phyloP scores from a whole-genome alignment of 768 basidiomycete species.

The Boletus barrowsii region DNA sequence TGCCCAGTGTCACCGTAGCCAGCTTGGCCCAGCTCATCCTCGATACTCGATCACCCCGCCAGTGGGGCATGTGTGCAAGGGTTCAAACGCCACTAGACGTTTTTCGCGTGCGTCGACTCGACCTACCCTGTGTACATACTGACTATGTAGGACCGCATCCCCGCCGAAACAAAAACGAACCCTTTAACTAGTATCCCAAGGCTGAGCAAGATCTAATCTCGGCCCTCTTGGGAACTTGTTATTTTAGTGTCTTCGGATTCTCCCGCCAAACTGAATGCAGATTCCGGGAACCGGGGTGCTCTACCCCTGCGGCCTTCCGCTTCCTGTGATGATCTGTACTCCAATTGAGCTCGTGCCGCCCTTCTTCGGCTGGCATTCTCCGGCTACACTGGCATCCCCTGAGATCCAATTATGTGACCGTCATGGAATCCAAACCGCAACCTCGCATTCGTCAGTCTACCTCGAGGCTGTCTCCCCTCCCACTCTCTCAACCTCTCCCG shows the following conservation, averaged over 20 bases:
- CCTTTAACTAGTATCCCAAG: background rate
- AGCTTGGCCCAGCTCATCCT: too few relatives aligned
- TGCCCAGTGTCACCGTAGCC: too few relatives aligned
- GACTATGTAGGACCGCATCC: background rate
- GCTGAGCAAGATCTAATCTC: constrained; percentile 26
- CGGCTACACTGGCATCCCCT: constrained; percentile 10
- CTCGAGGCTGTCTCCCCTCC: constrained; percentile 10
- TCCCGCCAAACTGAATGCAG: constrained; percentile 12
- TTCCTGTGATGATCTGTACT: constrained; percentile 18
- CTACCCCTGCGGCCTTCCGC: constrained; percentile 28
- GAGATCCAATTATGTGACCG: constrained; percentile 1
- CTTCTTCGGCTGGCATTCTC: constrained; percentile 9
- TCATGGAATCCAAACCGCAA: constrained; percentile 5
- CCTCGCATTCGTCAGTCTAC: constrained; percentile 1
- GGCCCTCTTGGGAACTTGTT: constrained; percentile 19
- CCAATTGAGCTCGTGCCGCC: constrained; percentile 20
- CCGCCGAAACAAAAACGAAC: background rate
- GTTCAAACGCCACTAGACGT: constrained; percentile 28
- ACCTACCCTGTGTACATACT: background rate
- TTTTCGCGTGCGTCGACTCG: constrained; percentile 25
- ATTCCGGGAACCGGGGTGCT: background rate
- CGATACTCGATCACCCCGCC: too few relatives aligned
- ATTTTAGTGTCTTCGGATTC: constrained; percentile 24
- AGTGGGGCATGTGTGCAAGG: background rate
- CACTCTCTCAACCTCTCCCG: background rate